Conservation (phyloP, 1,139 yeast species). For the Tardiomyces blankii region DNA sequence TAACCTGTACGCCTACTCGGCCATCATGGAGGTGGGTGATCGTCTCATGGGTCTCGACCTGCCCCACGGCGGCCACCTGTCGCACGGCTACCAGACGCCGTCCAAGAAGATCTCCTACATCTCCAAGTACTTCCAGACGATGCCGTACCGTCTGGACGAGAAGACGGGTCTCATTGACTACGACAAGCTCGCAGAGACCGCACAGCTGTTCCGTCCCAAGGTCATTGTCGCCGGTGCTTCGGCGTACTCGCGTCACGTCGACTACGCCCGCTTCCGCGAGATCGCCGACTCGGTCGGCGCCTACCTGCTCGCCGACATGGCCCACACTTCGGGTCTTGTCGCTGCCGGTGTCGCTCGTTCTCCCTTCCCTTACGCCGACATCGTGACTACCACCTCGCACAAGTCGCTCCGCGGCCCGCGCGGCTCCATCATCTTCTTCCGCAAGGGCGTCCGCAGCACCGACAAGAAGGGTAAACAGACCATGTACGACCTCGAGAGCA, state of each 20-base stretch:
- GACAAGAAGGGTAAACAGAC: constrained; percentile 89
- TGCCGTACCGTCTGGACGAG: constrained; percentile 94
- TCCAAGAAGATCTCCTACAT: constrained; percentile 91
- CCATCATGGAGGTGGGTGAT: constrained; percentile 88
- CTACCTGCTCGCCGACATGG: constrained; percentile 94
- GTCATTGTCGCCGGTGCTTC: constrained; percentile 95
- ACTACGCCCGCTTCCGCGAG: constrained; percentile 91
- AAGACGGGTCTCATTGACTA: constrained; percentile 90
- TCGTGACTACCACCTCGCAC: constrained; percentile 97
- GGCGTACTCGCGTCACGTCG: constrained; percentile 91
- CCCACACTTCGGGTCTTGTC: constrained; percentile 91
- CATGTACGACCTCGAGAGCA: constrained; percentile 81
- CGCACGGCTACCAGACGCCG: constrained; percentile 97
- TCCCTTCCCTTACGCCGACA: constrained; percentile 93
- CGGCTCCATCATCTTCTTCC: constrained; percentile 98
- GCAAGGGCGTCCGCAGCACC: constrained; percentile 90
- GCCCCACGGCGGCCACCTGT: constrained; percentile 97
- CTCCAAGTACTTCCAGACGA: constrained; percentile 92
- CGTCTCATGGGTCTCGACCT: constrained; percentile 94
- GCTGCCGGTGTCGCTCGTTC: constrained; percentile 96
- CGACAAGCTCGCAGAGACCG: constrained; percentile 86
- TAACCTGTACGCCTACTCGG: constrained; percentile 90
- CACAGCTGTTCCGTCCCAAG: constrained; percentile 86
- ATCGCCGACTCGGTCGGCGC: constrained; percentile 97
- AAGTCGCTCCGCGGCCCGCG: constrained; percentile 98